phyloP scores from a whole-genome alignment of 192 early-diverging fungal genomes.

The Umbelopsis vinacea region DNA sequence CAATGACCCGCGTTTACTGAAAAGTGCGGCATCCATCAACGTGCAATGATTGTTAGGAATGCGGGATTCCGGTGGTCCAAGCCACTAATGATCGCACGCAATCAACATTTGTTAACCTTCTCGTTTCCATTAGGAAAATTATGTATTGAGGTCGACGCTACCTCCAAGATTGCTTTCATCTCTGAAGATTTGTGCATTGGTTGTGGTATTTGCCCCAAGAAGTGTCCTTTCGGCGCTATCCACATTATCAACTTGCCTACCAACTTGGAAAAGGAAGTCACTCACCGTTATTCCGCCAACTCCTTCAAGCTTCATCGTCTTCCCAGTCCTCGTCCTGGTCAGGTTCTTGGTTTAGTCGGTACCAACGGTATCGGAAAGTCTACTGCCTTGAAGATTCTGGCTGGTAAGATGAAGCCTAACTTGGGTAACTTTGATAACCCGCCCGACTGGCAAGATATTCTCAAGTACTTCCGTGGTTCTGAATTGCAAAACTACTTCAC shows the following conservation, averaged over 20 bases:
- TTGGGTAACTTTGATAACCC: slow-evolving; percentile 83
- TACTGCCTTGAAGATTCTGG: slow-evolving; percentile 93
- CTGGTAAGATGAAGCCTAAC: slow-evolving; percentile 95
- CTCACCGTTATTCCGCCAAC: slow-evolving; percentile 95
- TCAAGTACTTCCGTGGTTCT: slow-evolving; percentile 94
- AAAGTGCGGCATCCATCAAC: not conserved
- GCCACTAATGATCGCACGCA: not conserved
- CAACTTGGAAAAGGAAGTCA: slow-evolving; percentile 92
- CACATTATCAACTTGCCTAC: slow-evolving; percentile 97
- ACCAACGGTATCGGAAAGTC: slow-evolving; percentile 97
- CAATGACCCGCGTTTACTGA: no score
- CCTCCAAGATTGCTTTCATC: slow-evolving; percentile 90
- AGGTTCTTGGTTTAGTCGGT: slow-evolving; percentile 96
- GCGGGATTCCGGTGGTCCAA: not conserved
- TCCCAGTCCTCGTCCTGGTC: slow-evolving; percentile 93
- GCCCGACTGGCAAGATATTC: slow-evolving; percentile 96
- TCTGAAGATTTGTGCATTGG: slow-evolving; percentile 97
- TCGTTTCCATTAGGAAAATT: slow-evolving; percentile 70
- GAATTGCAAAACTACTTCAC: slow-evolving; percentile 99
- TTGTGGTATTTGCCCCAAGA: slow-evolving; percentile 97
- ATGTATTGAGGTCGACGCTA: slow-evolving; percentile 88
- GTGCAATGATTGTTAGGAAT: not conserved
- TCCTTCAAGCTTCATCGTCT: slow-evolving; percentile 98
- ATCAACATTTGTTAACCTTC: slow-evolving; percentile 11
- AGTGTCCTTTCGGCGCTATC: slow-evolving; percentile 96